These are phyloP conservation scores for Acanthamoeba healyi DNA, from an alignment of 208 protist genomes.

Conservation along the genomic window DNA sequence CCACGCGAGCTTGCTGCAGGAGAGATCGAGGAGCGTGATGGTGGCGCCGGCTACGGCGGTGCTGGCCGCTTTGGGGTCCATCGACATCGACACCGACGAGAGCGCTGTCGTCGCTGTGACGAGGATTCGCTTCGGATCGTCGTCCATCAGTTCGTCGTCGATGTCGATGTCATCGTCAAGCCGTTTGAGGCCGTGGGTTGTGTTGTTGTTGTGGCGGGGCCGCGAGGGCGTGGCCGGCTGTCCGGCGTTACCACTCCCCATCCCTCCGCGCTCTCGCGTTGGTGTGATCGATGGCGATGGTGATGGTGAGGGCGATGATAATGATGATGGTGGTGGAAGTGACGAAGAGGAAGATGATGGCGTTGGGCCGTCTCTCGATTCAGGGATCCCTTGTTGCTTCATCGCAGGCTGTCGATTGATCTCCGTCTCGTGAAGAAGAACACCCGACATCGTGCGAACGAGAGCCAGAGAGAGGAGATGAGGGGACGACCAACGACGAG, in stretches of 20 bases:
- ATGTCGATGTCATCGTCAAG: no score
- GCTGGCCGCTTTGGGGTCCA: no score
- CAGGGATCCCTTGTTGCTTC: not conserved
- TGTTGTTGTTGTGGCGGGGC: no score
- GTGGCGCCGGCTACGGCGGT: no score
- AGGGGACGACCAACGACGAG: no score
- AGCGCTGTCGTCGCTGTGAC: not conserved
- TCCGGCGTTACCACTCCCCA: not conserved
- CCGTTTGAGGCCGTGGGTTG: not conserved
- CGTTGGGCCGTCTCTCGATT: no score
- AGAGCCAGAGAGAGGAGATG: no score
- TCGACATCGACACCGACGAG: no score
- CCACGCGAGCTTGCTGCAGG: constrained; percentile 40
- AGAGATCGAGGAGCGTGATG: not conserved
- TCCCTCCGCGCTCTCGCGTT: not conserved
- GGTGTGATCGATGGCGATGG: not conserved
- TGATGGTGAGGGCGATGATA: not conserved
- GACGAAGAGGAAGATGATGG: not conserved
- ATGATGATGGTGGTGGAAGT: not conserved
- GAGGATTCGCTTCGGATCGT: no score
- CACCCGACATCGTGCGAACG: no score
- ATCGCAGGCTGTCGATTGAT: no score
- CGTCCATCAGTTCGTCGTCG: not conserved
- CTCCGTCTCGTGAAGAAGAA: no score
- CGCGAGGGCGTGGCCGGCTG: not conserved